Conservation (phyloP, 768 basidiomycete genomes). For the Hericium alpestre region DNA sequence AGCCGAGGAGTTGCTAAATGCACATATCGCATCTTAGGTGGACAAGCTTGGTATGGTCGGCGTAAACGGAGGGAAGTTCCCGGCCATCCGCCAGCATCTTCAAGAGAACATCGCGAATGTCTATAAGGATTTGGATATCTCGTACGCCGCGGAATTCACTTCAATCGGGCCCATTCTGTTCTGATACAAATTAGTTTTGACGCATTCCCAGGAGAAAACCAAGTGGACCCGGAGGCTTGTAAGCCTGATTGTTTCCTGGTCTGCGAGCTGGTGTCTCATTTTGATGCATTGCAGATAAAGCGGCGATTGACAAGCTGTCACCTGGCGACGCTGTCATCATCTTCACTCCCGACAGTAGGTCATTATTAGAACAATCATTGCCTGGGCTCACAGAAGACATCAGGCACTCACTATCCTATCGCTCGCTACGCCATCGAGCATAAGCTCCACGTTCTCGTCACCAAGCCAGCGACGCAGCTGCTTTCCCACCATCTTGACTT, state of each 20-base stretch:
- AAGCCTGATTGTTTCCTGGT: slow-evolving; percentile 19
- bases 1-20: no score
- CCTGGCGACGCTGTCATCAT: slow-evolving; percentile 86
- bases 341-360: slow-evolving; percentile 79
- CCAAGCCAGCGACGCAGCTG: slow-evolving; percentile 85
- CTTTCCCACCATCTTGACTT: slow-evolving; percentile 75
- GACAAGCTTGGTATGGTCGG: slow-evolving; percentile 79
- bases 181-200: slow-evolving; percentile 46
- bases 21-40: slow-evolving; percentile 30
- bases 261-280: not conserved
- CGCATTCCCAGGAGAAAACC: slow-evolving; percentile 62
- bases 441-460: slow-evolving; percentile 81
- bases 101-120: slow-evolving; percentile 70
- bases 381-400: not conserved
- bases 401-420: slow-evolving; percentile 79
- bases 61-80: slow-evolving; percentile 80
- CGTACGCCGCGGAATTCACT: slow-evolving; percentile 32
- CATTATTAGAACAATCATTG: not conserved
- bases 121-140: slow-evolving; percentile 81
- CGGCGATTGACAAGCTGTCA: slow-evolving; percentile 64
- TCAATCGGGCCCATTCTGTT: not conserved
- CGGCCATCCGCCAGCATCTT: slow-evolving; percentile 73
- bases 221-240: slow-evolving; percentile 76
- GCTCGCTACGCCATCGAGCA: slow-evolving; percentile 78
- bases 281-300: slow-evolving; percentile 47